phyloP scores from a whole-genome alignment of 78 protist genomes.

The Diacronema lutheri region DNA sequence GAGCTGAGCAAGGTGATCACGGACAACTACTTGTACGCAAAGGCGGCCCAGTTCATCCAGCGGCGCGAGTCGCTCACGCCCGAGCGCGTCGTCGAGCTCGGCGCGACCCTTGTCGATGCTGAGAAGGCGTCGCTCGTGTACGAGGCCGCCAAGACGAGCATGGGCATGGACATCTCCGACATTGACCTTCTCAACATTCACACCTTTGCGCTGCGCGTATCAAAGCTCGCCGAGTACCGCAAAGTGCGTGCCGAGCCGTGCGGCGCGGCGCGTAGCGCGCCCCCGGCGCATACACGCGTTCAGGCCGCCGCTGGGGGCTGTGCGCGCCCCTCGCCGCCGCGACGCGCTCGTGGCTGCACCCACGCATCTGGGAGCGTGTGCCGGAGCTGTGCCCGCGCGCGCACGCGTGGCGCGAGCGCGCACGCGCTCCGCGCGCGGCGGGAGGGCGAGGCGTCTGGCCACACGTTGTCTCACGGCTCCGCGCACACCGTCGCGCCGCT shows the following conservation, averaged over 20 bases:
- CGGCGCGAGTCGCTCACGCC: slow-evolving; percentile 30
- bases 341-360: too few relatives aligned
- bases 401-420: too few relatives aligned
- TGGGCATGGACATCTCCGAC: slow-evolving; percentile 69
- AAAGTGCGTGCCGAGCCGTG: too few relatives aligned
- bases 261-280: too few relatives aligned
- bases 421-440: too few relatives aligned
- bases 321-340: slow-evolving; percentile 36
- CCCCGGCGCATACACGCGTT: slow-evolving; percentile 86
- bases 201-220: slow-evolving; percentile 83
- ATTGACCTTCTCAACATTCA: slow-evolving; percentile 78
- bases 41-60: slow-evolving; percentile 40
- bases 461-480: too few relatives aligned
- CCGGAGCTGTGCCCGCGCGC: not conserved
- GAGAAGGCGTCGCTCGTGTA: slow-evolving; percentile 17
- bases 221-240: slow-evolving; percentile 84
- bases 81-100: not conserved
- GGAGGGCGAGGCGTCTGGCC: too few relatives aligned
- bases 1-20: slow-evolving; percentile 86
- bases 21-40: slow-evolving; percentile 67
- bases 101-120: slow-evolving; percentile 24
- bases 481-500: not conserved
- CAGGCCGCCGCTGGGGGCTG: slow-evolving; percentile 70
- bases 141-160: slow-evolving; percentile 46
- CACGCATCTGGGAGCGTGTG: not conserved